Percentiles rank a stretch among this genome's conserved stretches.
phyloP scores from a whole-genome alignment of 2,329 filamentous ascomycete genomes.

The Epichloe coenophiala region DNA sequence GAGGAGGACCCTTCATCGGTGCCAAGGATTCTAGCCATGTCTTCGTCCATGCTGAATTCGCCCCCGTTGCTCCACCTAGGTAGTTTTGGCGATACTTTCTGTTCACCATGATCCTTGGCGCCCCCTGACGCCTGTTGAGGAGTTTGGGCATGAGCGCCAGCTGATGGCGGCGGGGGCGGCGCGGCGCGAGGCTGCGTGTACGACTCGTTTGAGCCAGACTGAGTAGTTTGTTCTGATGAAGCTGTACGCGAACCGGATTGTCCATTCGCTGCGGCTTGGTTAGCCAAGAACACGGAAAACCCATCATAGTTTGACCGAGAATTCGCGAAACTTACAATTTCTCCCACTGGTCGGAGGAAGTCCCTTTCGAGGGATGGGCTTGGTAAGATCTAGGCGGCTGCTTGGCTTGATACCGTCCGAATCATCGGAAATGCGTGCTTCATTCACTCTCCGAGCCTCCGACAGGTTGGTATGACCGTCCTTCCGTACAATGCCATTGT shows the following conservation, averaged over 20 bases:
- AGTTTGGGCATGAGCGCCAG: slow-evolving; percentile 17
- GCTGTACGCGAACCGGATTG: slow-evolving; percentile 1
- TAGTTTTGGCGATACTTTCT: slow-evolving; percentile 50
- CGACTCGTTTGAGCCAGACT: slow-evolving; percentile 26
- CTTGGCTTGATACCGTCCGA: slow-evolving; percentile 31
- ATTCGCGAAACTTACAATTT: slow-evolving; percentile 26
- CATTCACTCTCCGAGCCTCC: slow-evolving; percentile 23
- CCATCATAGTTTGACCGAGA: background rate
- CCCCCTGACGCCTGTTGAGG: slow-evolving; percentile 35
- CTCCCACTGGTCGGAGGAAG: slow-evolving; percentile 26
- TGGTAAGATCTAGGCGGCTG: slow-evolving; percentile 26
- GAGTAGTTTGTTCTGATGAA: background rate
- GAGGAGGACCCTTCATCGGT: slow-evolving; percentile 66
- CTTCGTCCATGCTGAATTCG: slow-evolving; percentile 90
- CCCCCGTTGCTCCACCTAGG: slow-evolving; percentile 66
- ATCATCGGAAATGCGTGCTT: slow-evolving; percentile 44
- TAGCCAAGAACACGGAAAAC: background rate
- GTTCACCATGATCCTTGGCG: slow-evolving; percentile 26
- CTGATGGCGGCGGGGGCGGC: slow-evolving; percentile 33
- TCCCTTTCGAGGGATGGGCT: slow-evolving; percentile 53
- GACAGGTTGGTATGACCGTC: slow-evolving; percentile 11
- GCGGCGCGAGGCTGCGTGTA: slow-evolving; percentile 47
- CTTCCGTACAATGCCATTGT: slow-evolving; percentile 18
- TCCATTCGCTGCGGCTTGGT: slow-evolving; percentile 2
- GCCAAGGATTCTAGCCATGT: slow-evolving; percentile 78